Base-by-base conservation (phyloP, 176 grass and related monocot genomes). In the Zea mays region DNA sequence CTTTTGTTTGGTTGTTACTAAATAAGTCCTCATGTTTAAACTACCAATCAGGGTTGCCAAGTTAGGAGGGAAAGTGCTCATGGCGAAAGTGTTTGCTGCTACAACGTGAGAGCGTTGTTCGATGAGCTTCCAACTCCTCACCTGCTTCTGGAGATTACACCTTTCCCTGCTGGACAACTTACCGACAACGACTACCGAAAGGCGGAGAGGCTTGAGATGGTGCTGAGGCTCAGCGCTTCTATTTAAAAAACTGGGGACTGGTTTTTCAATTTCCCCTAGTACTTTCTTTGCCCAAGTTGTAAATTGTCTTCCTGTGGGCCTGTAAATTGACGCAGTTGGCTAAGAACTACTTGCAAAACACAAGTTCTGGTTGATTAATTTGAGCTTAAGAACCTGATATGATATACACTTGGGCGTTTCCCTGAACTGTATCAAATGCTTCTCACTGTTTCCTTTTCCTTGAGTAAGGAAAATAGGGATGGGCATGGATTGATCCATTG, bases 11-110 rank as follows among this genome's bases (percentile, higher is more conserved):
- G 34, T 68, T 79, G 7, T 69, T 81, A 3, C 6, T 67, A 45
- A 80, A 58, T 68, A 3, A 11, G 16, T 82, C 8, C 1, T 73
- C 65, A 27, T 57, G 15, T 62, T 89, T 78, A 64, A 62, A 67
- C 59, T 62, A 64, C 17, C 55, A 83, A 67, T 61, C 74, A 99
- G 96, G 92, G 92, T 67, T 99, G 96, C 72, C 88, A 92, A 86
- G 95, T 99, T 79, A 94, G 96, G 83, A 92, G 96, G 77, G 90
- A 99, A 71, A 99, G 90, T 45, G 96, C 96, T 11, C 96, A 99
- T 19, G 96, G 92, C 56, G 96, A 99, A 72, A 99, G 92, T 2
- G 96, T 95, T 20, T 99, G 96, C 62, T 99, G 96, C 87, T 85
- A 93, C 67, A 99, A 95, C 37, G 96, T 99, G 9, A 90, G 96